Evolutionary conservation across 257 asterid species (phyloP), one percentile per base, ranked within the genome.

Genomic region (Nicotiana benthamiana): DNA sequence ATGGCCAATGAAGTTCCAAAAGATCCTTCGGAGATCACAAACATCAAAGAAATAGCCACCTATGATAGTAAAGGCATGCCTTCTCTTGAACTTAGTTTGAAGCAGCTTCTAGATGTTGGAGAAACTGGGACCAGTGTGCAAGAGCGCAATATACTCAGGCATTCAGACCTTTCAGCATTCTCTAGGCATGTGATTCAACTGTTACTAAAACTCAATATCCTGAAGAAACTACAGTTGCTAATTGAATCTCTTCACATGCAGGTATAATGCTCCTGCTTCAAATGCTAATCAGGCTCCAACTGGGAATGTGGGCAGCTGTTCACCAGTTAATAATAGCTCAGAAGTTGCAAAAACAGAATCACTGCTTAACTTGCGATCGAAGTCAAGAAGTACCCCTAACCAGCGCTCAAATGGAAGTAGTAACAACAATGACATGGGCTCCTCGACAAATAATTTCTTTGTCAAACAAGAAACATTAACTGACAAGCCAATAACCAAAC

Each of bases 401-500:
- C 88, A 82, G 86, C 81, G 79, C 20, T 88, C 91, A 57, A 86
- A 85, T 82, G 89, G 88, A 75, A 85, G 90, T 80, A 86, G 86
- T 85, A 85, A 87, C 86, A 89, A 85, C 84, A 83, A 84, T 56
- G 89, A 86, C 16, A 85, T 85, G 92, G 90, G 89, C 36, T 86
- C 92, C 75, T 86, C 92, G n/a, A 87, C 90, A 32, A 86, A 85
- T 80, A 85, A 83, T n/a, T 83, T 63, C 40, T 85, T 82, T 59
- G 53, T 66, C 83, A 87, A 83, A 81, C 75, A 75, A 59, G 86
- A 86, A 75, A 75, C 86, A 53, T 56, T 61, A 70, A 66, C 52
- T 18, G 88, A 86, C 40, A 83, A 78, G 67, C 54, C 66, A 51
- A 54, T 62, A 3, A 79, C 78, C 64, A 83, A 78, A 82, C 79